Evolutionary conservation across 2,329 filamentous ascomycete genomes (phyloP).

Genomic region (Aspergillus sp.): DNA sequence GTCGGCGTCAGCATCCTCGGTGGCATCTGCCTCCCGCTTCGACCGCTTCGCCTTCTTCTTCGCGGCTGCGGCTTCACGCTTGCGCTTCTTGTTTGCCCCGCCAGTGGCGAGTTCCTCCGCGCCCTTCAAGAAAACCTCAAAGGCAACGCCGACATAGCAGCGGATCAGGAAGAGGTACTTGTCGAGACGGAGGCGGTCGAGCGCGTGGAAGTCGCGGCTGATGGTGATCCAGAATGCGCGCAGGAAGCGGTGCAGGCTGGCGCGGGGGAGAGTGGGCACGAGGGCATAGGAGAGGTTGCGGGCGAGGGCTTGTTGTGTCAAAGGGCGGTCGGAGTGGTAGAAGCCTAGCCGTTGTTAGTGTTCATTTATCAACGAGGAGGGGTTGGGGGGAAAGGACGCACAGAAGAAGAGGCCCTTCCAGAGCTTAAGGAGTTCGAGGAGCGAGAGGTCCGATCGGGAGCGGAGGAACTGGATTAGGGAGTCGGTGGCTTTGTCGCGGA

Average conservation of each 20-base stretch:
- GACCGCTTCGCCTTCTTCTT: slow-evolving; percentile 22
- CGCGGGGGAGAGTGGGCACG: slow-evolving; percentile 57
- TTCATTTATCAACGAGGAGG: not conserved
- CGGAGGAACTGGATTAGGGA: slow-evolving; percentile 77
- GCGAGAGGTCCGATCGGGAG: slow-evolving; percentile 59
- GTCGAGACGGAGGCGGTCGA: slow-evolving; percentile 78
- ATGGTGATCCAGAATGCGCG: slow-evolving; percentile 71
- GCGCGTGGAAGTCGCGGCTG: slow-evolving; percentile 65
- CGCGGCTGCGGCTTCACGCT: slow-evolving; percentile 28
- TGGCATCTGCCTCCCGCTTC: slow-evolving; percentile 13
- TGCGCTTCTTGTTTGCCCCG: slow-evolving; percentile 28
- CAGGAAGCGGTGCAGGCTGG: slow-evolving; percentile 49
- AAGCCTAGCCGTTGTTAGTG: slow-evolving; percentile 54
- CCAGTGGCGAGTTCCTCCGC: slow-evolving; percentile 6
- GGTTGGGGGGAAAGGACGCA: slow-evolving; percentile 32
- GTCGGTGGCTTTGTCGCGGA: slow-evolving; percentile 72
- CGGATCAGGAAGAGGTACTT: slow-evolving; percentile 88
- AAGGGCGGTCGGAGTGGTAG: slow-evolving; percentile 89
- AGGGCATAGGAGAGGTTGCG: slow-evolving; percentile 70
- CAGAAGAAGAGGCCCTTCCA: slow-evolving; percentile 94
- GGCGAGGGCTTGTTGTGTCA: slow-evolving; percentile 82
- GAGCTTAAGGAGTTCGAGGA: slow-evolving; percentile 77
- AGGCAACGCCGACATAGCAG: slow-evolving; percentile 71
- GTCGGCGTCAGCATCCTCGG: slow-evolving; percentile 20
- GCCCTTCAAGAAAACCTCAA: slow-evolving; percentile 46